phyloP scores from a whole-genome alignment of 345 rosid genomes.

The Rhodamnia rubescens region DNA sequence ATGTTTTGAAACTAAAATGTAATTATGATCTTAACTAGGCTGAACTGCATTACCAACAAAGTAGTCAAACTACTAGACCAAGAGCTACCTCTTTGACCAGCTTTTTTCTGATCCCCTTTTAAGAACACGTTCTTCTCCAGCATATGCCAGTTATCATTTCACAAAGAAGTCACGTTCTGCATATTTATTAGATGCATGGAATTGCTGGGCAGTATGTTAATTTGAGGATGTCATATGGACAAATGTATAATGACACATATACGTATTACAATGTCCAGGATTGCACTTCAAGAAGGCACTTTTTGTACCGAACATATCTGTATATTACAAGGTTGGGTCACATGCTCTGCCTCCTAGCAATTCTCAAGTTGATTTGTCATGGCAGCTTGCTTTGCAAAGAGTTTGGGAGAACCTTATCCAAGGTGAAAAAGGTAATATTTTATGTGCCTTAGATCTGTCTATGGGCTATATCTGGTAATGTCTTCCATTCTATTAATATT shows the following conservation, averaged over 20 bases:
- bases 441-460: neutral
- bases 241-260: neutral
- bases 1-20: neutral
- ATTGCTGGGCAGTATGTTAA: neutral
- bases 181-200: neutral
- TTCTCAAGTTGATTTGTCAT: slow-evolving; percentile 47
- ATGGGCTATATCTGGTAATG: neutral
- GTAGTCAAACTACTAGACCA: neutral
- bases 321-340: slow-evolving; percentile 79
- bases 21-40: neutral
- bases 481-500: neutral
- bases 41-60: neutral
- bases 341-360: slow-evolving; percentile 30
- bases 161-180: neutral
- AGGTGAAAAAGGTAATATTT: neutral
- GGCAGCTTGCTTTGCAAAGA: slow-evolving; percentile 75
- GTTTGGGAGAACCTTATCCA: slow-evolving; percentile 58
- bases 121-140: neutral
- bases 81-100: neutral
- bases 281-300: slow-evolving; percentile 77
- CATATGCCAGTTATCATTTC: neutral
- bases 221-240: neutral
- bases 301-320: slow-evolving; percentile 77
- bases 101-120: neutral
- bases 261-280: slow-evolving; percentile 29